phyloP scores from a whole-genome alignment of 495 filamentous ascomycete species.

The Penicillium nucicola region DNA sequence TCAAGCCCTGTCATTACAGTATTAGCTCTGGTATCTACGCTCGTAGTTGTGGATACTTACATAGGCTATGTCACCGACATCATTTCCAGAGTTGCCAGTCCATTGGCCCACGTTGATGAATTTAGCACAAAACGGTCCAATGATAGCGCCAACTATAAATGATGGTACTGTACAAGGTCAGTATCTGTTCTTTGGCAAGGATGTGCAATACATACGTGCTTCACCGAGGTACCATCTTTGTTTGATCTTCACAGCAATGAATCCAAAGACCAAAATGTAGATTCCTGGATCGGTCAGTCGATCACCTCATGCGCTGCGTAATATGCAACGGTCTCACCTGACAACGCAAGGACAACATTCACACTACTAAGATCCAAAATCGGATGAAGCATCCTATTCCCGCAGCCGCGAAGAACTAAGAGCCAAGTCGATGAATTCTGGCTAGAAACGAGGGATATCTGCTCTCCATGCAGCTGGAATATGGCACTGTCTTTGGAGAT shows the following conservation, averaged over 20 bases:
- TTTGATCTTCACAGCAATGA: slow-evolving; percentile 53
- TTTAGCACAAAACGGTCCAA: slow-evolving; percentile 49
- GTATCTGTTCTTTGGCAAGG: neutral
- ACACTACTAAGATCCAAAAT: slow-evolving; percentile 51
- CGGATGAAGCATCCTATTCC: slow-evolving; percentile 39
- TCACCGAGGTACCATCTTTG: slow-evolving; percentile 55
- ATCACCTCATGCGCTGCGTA: neutral
- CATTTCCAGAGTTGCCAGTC: slow-evolving; percentile 33
- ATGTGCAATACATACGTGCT: slow-evolving; percentile 41
- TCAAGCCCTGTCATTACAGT: slow-evolving; percentile 34
- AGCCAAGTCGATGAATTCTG: neutral
- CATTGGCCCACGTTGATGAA: slow-evolving; percentile 45
- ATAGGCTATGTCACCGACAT: slow-evolving; percentile 45
- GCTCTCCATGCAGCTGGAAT: neutral
- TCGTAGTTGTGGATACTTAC: slow-evolving; percentile 7
- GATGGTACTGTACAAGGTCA: slow-evolving; percentile 42
- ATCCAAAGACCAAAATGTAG: slow-evolving; percentile 37
- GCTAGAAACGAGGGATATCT: neutral
- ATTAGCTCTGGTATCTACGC: neutral
- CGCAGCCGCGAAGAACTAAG: neutral
- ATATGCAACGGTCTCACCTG: slow-evolving; percentile 28
- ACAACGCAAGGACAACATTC: slow-evolving; percentile 45
- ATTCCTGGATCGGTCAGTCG: slow-evolving; percentile 18
- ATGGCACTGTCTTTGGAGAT: too few species aligned
- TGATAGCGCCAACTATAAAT: slow-evolving; percentile 42